Percentiles rank a stretch among this genome's conserved stretches.
These are phyloP conservation scores for Aciculoconidium aculeatum DNA, from an alignment of 805 yeast genomes.

Conservation along the genomic window DNA sequence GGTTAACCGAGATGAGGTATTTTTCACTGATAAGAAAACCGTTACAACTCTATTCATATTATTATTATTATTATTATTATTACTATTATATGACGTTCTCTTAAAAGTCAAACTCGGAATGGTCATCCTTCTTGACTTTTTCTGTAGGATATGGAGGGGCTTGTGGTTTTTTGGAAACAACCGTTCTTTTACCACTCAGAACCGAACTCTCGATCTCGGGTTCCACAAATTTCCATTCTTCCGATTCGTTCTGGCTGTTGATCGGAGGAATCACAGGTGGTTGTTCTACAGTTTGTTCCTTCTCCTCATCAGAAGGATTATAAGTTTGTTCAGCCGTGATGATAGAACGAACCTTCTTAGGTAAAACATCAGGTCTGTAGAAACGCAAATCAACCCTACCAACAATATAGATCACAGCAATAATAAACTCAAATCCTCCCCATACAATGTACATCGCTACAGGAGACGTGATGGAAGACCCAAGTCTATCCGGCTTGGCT, in stretches of 20 bases:
- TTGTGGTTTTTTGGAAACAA: neutral
- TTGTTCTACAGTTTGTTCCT: conserved; percentile 11
- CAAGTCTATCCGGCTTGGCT: conserved; percentile 2
- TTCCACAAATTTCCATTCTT: conserved; percentile 10
- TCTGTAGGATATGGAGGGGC: conserved; percentile 8
- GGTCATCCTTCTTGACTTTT: conserved; percentile 13
- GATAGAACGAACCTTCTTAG: conserved; percentile 12
- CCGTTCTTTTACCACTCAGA: too few relatives aligned
- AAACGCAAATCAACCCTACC: conserved; percentile 18
- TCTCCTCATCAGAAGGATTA: conserved; percentile 27
- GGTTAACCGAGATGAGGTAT: too few relatives aligned
- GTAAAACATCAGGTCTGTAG: conserved; percentile 18
- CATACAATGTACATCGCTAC: conserved; percentile 14
- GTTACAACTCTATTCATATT: too few relatives aligned
- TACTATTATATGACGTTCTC: conserved; percentile 1
- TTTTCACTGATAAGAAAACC: too few relatives aligned
- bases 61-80: too few relatives aligned
- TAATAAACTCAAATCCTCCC: conserved; percentile 16
- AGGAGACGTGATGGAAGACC: conserved; percentile 5
- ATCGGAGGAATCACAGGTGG: conserved; percentile 2
- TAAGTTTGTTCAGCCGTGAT: conserved; percentile 16
- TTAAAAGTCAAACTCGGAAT: conserved; percentile 21
- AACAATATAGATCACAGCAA: conserved; percentile 12
- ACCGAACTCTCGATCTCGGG: conserved; percentile 6
- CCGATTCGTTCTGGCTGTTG: conserved; percentile 2